These are phyloP conservation scores for Trichoderma breve DNA, from an alignment of 2,329 filamentous ascomycete genomes.

Conservation along the genomic window DNA sequence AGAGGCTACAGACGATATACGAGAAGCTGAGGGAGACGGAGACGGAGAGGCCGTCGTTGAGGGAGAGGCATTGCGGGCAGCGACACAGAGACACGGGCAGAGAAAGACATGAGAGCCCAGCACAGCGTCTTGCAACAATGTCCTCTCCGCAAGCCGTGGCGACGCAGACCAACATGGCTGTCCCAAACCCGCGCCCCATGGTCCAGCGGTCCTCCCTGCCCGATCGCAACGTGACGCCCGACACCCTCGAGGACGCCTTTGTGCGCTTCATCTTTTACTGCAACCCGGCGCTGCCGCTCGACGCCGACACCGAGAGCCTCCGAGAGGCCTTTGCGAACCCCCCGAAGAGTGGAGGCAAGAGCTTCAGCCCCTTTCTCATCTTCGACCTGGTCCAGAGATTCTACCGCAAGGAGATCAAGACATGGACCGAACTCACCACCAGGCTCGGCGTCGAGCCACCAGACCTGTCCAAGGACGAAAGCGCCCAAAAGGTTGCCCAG, in stretches of 20 bases:
- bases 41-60: not conserved
- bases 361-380: conserved; percentile 73
- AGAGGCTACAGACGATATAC: not conserved
- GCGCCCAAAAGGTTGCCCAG: conserved; percentile 89
- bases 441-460: conserved; percentile 87
- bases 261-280: conserved; percentile 84
- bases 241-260: conserved; percentile 77
- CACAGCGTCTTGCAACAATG: not conserved
- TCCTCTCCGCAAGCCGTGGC: conserved; percentile 24
- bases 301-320: conserved; percentile 67
- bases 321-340: conserved; percentile 74
- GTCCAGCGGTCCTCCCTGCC: conserved; percentile 50
- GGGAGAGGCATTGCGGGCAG: not conserved
- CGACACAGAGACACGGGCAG: conserved; percentile 26
- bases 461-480: conserved; percentile 77
- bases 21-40: not conserved
- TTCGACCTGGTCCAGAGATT: conserved; percentile 77
- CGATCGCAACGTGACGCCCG: conserved; percentile 63
- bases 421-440: conserved; percentile 84
- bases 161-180: conserved; percentile 18
- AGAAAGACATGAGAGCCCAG: conserved; percentile 28
- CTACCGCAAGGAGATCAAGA: conserved; percentile 81
- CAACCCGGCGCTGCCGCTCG: conserved; percentile 72
- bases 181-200: conserved; percentile 18
- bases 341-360: conserved; percentile 84